These are phyloP conservation scores for Ophiosphaerella herpotricha DNA, from an alignment of 2,329 filamentous ascomycete species.

Conservation along the genomic window DNA sequence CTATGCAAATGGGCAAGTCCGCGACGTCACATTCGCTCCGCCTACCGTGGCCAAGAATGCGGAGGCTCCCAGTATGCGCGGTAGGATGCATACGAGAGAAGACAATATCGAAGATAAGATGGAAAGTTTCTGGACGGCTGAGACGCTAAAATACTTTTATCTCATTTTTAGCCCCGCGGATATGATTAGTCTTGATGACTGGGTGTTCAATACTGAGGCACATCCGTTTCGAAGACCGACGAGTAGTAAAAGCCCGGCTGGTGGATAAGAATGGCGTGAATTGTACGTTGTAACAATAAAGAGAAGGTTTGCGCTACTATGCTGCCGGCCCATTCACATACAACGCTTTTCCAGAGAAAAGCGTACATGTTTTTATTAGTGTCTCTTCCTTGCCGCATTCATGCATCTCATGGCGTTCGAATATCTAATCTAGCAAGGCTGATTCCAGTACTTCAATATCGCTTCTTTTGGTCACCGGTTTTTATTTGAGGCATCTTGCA, in stretches of 20 bases:
- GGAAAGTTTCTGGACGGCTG: constrained; percentile 55
- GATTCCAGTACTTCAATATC: too few relatives aligned
- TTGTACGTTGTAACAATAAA: too few relatives aligned
- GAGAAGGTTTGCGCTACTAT: too few relatives aligned
- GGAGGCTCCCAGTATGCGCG: constrained; percentile 3
- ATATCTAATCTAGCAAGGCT: too few relatives aligned
- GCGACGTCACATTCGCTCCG: constrained; percentile 45
- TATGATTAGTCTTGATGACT: constrained; percentile 53
- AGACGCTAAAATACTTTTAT: constrained; percentile 58
- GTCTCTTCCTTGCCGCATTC: too few relatives aligned
- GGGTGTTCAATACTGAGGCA: constrained; percentile 57
- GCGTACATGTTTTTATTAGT: too few relatives aligned
- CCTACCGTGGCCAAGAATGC: constrained; percentile 5
- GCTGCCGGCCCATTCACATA: too few relatives aligned
- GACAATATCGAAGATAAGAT: constrained; percentile 41
- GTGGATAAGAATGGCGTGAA: too few relatives aligned
- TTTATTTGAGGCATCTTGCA: too few relatives aligned
- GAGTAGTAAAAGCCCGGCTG: neutral
- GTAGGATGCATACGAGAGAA: constrained; percentile 6
- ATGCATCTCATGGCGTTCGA: too few relatives aligned
- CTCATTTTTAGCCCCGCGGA: constrained; percentile 52
- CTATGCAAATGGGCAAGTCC: constrained; percentile 51
- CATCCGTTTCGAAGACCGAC: constrained; percentile 51
- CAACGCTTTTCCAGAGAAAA: too few relatives aligned
- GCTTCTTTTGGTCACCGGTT: too few relatives aligned